phyloP scores from a whole-genome alignment of 2,329 filamentous ascomycete genomes.

The Bipolaris gigantea region DNA sequence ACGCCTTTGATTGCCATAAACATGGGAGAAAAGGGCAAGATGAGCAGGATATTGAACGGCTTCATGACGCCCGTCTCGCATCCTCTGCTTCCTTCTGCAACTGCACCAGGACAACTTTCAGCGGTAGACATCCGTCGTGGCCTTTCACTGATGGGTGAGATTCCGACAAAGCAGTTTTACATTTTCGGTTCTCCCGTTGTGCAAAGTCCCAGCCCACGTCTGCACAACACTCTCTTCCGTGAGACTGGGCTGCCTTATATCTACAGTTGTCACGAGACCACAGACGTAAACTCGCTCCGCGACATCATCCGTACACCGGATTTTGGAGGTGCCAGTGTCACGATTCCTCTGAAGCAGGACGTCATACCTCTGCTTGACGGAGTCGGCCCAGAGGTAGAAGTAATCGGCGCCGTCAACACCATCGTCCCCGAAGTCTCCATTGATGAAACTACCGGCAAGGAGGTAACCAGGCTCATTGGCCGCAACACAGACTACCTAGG shows the following conservation, averaged over 20 bases:
- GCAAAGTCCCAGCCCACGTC: conserved; percentile 78
- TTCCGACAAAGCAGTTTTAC: conserved; percentile 75
- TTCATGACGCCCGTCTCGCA: conserved; percentile 97
- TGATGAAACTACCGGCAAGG: conserved; percentile 46
- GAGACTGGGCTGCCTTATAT: conserved; percentile 78
- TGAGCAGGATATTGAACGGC: conserved; percentile 84
- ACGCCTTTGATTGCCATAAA: conserved; percentile 93
- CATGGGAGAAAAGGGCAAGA: conserved; percentile 85
- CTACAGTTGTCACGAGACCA: conserved; percentile 79
- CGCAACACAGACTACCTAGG: conserved; percentile 97
- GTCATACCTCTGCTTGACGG: conserved; percentile 80
- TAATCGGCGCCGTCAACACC: conserved; percentile 94
- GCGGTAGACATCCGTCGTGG: conserved; percentile 83
- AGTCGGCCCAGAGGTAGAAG: conserved; percentile 73
- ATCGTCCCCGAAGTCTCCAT: conserved; percentile 64
- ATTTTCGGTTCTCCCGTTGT: conserved; percentile 86
- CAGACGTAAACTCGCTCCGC: conserved; percentile 60
- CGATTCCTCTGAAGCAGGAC: conserved; percentile 91
- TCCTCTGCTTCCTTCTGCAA: conserved; percentile 84
- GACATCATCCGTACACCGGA: conserved; percentile 67
- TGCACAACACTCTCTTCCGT: conserved; percentile 85
- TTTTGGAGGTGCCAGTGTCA: conserved; percentile 94
- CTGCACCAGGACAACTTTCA: conserved; percentile 90
- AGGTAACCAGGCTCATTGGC: conserved; percentile 64
- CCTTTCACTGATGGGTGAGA: conserved; percentile 75